Evolutionary conservation across 306 rosid genomes (phyloP).

Genomic region (Malus sieversii): DNA sequence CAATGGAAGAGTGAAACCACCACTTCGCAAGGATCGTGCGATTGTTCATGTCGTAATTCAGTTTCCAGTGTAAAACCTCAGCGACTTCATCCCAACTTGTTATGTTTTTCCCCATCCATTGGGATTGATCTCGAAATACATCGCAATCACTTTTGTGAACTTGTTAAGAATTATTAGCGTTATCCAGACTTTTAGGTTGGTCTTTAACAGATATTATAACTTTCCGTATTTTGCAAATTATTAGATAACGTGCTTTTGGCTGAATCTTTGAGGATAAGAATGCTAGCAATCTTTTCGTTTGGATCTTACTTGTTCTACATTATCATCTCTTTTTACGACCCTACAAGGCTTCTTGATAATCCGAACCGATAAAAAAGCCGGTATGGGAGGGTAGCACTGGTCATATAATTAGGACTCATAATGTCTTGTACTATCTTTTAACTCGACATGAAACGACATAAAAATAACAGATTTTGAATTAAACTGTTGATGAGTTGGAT

Average conservation of each 20-base stretch:
- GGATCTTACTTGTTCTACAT: no score
- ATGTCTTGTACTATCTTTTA: no score
- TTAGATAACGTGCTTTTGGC: neutral
- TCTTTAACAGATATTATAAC: neutral
- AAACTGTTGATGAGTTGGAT: no score
- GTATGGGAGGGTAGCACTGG: neutral
- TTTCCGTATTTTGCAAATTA: no score
- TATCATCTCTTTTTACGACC: no score
- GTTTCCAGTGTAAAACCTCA: neutral
- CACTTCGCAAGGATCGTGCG: neutral
- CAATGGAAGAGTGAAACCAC: constrained; percentile 71
- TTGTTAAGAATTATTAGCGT: neutral
- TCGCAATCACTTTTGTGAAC: neutral
- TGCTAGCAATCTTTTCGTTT: no score
- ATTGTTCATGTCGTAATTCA: neutral
- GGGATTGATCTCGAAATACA: neutral
- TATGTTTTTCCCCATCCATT: neutral
- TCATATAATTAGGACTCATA: no score
- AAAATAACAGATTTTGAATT: no score
- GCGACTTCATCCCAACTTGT: neutral
- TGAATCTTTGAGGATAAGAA: no score
- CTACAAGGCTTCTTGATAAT: no score
- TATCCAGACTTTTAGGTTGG: neutral
- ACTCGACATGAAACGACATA: no score
- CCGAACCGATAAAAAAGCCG: no score